Base-by-base conservation (phyloP, 129 eudicot species). In the Tagetes patula region DNA sequence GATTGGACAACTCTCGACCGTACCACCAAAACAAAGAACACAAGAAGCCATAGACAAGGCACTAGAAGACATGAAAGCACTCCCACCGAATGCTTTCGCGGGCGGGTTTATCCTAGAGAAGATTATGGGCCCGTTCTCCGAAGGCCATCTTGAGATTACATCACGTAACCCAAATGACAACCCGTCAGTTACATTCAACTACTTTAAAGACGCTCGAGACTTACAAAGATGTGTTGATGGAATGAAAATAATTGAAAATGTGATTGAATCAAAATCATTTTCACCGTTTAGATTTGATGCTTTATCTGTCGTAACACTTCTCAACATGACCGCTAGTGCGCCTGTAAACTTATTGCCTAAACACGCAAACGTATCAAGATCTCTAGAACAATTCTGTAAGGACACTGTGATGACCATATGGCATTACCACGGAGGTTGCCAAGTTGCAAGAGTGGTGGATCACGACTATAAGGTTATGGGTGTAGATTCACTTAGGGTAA, bases 351-450 rank as follows among this genome's bases (percentile, higher is more conserved):
- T 90, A 71, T 72, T 93, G 76, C 98, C 98, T 32, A 87, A 81
- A 61, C 96, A 90, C 70, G 72, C 85, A 3, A 93, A 93, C 34
- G 86, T 33, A 8, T 80, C 96, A 9, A 69, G 62, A 2, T 89
- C 96, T 11, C 77, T 90, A 65, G 96, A 93, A 55, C 96, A 86
- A 62, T 93, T 75, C 37, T 93, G 98, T 37, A 85, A 79, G 81
- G 96, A 89, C 52, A 90, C 92, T 1, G 98, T 93, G 69, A 84
- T 84, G 96, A 93, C 96, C 5, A 89, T 93, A 5, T 93, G 96
- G 95, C 98, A 93, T 65, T 93, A 93, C 61, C 98, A 93, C 38
- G 98, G 98, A 13, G 98, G 98, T 14, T 89, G 96, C 55, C 89
- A 81, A 11, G 88, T 93, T 64, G 91, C 84, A 8, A 81, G 76